Evolutionary conservation across 371 early-diverging fungal genomes (phyloP).

Genomic region (Thermomucor indicae-seudaticae): DNA sequence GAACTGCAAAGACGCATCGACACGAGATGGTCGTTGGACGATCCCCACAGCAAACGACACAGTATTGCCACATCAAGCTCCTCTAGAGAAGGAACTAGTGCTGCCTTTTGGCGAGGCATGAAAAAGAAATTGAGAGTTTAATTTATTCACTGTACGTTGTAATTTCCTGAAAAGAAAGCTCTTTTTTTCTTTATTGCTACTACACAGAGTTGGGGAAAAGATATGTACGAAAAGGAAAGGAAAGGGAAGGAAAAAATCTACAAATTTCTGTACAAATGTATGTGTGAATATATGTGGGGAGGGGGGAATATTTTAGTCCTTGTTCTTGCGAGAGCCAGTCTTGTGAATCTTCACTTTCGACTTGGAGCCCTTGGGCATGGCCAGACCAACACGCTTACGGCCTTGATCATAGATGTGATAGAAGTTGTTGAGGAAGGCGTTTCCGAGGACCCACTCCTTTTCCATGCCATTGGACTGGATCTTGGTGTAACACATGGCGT

Average conservation of each 20-base stretch:
- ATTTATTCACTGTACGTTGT: too few species aligned
- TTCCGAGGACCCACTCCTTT: slow-evolving; percentile 40
- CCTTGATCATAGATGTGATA: slow-evolving; percentile 31
- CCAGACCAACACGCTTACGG: slow-evolving; percentile 33
- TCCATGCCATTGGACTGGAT: slow-evolving; percentile 24
- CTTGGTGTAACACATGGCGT: slow-evolving; percentile 22
- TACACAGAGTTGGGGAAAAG: neutral
- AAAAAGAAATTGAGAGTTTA: slow-evolving; percentile 24
- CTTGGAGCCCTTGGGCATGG: slow-evolving; percentile 25
- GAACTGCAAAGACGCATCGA: slow-evolving; percentile 9
- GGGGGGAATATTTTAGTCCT: neutral
- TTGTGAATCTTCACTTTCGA: slow-evolving; percentile 30
- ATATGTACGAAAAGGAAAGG: slow-evolving; percentile 23
- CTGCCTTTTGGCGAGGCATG: slow-evolving; percentile 23
- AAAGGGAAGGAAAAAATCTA: slow-evolving; percentile 5
- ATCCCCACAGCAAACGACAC: slow-evolving; percentile 4
- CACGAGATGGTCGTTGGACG: slow-evolving; percentile 2
- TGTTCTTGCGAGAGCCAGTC: slow-evolving; percentile 16
- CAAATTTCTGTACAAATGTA: neutral
- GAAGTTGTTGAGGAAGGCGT: slow-evolving; percentile 31
- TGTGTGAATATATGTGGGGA: neutral
- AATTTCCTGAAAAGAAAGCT: too few species aligned
- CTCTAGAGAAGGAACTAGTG: slow-evolving; percentile 9
- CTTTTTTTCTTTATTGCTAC: neutral
- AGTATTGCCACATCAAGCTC: neutral